Percentiles rank a stretch among this genome's conserved stretches.
phyloP scores from a whole-genome alignment of 257 asterid genomes.

The Nicotiana benthamiana region DNA sequence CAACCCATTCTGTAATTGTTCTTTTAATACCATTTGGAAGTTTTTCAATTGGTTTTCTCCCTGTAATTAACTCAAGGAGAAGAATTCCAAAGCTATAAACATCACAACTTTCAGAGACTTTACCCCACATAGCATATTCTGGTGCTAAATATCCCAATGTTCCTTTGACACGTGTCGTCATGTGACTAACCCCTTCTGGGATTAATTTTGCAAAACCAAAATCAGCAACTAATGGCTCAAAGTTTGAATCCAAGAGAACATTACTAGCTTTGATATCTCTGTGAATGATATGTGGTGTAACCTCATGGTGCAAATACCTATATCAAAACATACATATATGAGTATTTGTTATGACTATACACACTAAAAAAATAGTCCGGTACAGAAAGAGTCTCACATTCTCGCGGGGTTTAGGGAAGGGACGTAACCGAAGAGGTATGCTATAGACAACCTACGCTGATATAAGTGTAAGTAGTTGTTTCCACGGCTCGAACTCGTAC shows the following conservation, averaged over 20 bases:
- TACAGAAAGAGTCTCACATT: no score
- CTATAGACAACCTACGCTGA: no score
- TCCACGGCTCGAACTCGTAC: no score
- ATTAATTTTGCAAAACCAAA: conserved; percentile 82
- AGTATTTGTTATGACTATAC: not conserved
- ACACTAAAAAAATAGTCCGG: no score
- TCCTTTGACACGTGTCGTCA: conserved; percentile 85
- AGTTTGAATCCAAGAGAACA: conserved; percentile 62
- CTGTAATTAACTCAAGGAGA: conserved; percentile 53
- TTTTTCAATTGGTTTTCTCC: conserved; percentile 69
- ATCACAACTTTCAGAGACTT: conserved; percentile 77
- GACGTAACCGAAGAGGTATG: no score
- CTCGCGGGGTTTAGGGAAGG: no score
- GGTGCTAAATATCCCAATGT: conserved; percentile 80
- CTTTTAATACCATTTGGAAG: conserved; percentile 71
- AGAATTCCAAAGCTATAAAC: conserved; percentile 76
- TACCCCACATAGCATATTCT: conserved; percentile 91
- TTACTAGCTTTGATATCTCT: conserved; percentile 85
- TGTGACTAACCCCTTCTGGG: conserved; percentile 89
- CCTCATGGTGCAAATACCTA: conserved; percentile 82
- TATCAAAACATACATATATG: not conserved
- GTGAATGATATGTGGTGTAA: conserved; percentile 71
- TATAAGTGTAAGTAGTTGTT: no score
- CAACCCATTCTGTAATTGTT: conserved; percentile 84
- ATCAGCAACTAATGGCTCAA: conserved; percentile 69